These are phyloP conservation scores for Saccharum spontaneum DNA, from an alignment of 176 grass and related monocot genomes.

Conservation along the genomic window DNA sequence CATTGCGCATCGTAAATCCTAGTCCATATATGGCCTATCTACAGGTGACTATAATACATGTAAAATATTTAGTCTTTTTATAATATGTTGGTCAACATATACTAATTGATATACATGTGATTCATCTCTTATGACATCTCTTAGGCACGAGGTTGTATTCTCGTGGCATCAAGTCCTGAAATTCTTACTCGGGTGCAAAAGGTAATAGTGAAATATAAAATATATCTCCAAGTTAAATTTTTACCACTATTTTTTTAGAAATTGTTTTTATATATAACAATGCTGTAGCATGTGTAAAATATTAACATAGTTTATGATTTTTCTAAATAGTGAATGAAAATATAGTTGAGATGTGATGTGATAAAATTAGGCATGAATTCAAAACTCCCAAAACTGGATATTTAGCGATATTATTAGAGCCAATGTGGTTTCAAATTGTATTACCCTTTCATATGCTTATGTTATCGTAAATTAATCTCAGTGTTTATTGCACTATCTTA, in stretches of 20 bases:
- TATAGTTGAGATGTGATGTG: not conserved
- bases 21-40: conserved; percentile 94
- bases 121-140: not conserved
- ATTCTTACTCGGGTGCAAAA: conserved; percentile 85
- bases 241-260: not conserved
- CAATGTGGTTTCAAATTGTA: not conserved
- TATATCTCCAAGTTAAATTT: not conserved
- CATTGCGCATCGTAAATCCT: conserved; percentile 85
- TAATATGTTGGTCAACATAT: not conserved
- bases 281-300: not conserved
- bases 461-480: not conserved
- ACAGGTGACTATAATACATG: conserved; percentile 54
- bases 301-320: not conserved
- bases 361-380: not conserved
- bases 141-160: conserved; percentile 67
- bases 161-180: conserved; percentile 87
- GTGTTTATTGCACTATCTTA: not conserved
- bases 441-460: not conserved
- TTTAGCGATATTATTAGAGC: not conserved
- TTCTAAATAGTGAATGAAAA: not conserved
- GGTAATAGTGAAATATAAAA: conserved; percentile 32
- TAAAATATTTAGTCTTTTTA: not conserved
- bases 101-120: not conserved
- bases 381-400: not conserved
- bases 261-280: not conserved